Evolutionary conservation across 148 eudicot genomes (phyloP), one percentile per base, ranked within the genome.

Genomic region (Fagopyrum tataricum): DNA sequence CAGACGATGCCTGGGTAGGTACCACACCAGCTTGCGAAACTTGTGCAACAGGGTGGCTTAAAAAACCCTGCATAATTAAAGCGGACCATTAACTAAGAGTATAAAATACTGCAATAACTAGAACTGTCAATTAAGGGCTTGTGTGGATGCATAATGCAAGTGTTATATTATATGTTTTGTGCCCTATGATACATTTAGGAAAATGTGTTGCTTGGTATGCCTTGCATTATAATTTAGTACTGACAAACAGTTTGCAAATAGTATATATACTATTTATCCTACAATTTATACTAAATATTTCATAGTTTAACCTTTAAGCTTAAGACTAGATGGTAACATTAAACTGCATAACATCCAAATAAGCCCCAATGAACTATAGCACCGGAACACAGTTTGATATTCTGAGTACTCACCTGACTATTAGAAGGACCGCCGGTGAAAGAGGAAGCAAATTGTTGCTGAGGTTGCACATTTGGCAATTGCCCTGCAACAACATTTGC

Each of bases 381-480:
- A 13, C 42, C 43, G 39, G 31, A 37, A 15, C 43, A 37, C 20
- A 31, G 6, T 21, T 64, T 42, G 39, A 18, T 64, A 31, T 64
- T 61, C 24, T 17, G 14, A 73, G 37, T 53, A 48, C 56, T 72
- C 20, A 85, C 92, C 90, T 82, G 86, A 72, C 78, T 81, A 76
- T 77, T 71, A 53, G 80, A 72, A 77, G 71, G 72, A 67, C 78
- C 82, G 62, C 78, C 82, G 62, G 77, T 73, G 72, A 74, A 74
- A 59, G 75, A 76, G 20, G 85, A 59, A 70, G 72, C 67, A 18
- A 72, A 76, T 74, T 79, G 77, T 74, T 86, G 92, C 62, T 82
- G 86, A 75, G 67, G 81, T 51, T 78, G 87, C 77, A 75, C 74
- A 67, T 78, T 79, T 70, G 79, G 76, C 90, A 84, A 86, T 58